Conservation (phyloP, 345 rosid species). For the Isatis tinctoria region DNA sequence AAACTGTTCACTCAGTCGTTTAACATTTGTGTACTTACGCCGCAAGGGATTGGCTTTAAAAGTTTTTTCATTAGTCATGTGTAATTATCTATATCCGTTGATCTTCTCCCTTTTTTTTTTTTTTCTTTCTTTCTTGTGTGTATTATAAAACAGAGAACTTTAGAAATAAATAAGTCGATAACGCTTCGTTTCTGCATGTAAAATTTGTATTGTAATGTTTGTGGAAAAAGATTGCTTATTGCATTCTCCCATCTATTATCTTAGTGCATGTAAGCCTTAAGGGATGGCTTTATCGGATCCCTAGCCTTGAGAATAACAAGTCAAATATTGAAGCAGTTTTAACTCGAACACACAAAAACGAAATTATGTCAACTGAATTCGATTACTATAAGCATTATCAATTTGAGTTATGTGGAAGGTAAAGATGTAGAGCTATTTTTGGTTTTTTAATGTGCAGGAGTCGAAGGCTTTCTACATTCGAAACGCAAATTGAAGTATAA, state of each 20-base stretch:
- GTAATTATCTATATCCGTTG: constrained; percentile 16
- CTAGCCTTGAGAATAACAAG: no score
- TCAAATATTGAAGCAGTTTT: no score
- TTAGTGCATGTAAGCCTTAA: neutral
- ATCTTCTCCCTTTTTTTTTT: neutral
- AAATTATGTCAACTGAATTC: no score
- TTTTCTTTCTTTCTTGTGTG: neutral
- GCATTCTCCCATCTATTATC: neutral
- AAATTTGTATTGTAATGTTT: neutral
- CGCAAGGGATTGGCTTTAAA: constrained; percentile 1
- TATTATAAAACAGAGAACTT: neutral
- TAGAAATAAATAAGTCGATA: neutral
- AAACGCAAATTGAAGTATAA: neutral
- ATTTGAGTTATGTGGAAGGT: no score
- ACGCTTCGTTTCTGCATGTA: neutral
- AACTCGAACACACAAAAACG: no score
- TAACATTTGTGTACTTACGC: constrained; percentile 12
- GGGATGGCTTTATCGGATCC: no score
- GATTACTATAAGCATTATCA: no score
- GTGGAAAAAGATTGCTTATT: neutral
- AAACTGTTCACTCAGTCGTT: neutral
- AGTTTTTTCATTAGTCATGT: constrained; percentile 16
- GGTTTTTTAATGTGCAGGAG: neutral
- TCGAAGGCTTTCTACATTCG: neutral
- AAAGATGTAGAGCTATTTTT: no score